Base-by-base conservation (phyloP, 2,329 filamentous ascomycete genomes). In the Fusarium acutatum region DNA sequence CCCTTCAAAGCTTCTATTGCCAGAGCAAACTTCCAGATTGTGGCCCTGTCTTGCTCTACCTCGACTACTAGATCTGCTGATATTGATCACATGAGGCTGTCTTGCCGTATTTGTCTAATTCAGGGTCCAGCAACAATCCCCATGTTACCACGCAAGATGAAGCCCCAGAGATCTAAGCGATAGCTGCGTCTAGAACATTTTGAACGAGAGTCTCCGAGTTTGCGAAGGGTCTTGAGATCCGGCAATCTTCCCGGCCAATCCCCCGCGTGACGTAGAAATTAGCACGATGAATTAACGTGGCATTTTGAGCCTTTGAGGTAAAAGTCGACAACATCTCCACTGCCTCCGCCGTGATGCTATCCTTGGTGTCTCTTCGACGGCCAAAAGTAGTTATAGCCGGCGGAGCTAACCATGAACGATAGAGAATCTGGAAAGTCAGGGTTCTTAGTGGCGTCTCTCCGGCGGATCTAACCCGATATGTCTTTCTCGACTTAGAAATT, bases 381-480 rank as follows among this genome's bases (percentile, higher is more conserved):
- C 60, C 28, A 2, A 40, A 67, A 57, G 20, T 4, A 28, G 77
- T 26, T 17, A 47, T 3, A 3, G 6, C 49, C 77, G 77, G 77
- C 77, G 77, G 73, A 57, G 26, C 74, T 78, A 78, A 66, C 53
- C 14, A 12, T 20, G 24, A 43, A 7, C 0, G 22, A 61, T 5
- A 28, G 47, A 46, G 17, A 26, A 13, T 14, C 37, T 35, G 62
- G 57, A 52, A 32, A 37, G 26, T 4, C 10, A 38, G 40, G 34
- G 26, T 50, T 24, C 44, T n/a, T 28, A 41, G 59, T 54, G 54
- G 62, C 35, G 34, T 32, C 12, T 1, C 2, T 3, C 60, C 77
- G 77, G 74, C 77, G 77, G 71, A n/a, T 26, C 77, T 78, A 78
- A 34, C 77, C 54, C 14, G 22, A 67, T 75, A 44, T 17, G 34